Conservation (phyloP, 2,329 filamentous ascomycete species). For the Fusarium pseudocircinatum region DNA sequence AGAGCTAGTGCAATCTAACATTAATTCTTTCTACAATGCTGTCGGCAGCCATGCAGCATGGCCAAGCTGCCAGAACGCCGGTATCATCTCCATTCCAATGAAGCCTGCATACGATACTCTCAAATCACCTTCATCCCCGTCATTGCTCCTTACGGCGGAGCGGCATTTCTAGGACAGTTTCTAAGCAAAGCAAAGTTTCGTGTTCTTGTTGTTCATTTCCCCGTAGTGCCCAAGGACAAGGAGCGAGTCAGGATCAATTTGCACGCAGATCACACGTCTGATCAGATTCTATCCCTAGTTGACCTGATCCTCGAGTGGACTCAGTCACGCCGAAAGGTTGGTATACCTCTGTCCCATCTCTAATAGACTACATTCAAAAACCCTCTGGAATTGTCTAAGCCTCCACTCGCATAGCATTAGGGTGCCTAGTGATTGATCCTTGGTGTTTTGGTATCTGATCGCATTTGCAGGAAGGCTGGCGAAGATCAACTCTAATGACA, state of each 20-base stretch:
- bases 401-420: no score
- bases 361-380: not conserved
- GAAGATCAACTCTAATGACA: no score
- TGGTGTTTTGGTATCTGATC: no score
- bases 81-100: not conserved
- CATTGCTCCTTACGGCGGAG: not conserved
- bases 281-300: not conserved
- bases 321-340: not conserved
- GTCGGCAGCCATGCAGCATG: not conserved
- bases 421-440: no score
- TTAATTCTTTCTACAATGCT: not conserved
- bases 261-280: not conserved
- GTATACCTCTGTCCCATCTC: fast-evolving
- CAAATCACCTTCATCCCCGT: not conserved
- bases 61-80: not conserved
- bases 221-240: not conserved
- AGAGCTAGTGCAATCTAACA: not conserved
- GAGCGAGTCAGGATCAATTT: not conserved
- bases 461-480: no score
- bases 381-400: no score
- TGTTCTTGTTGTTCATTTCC: not conserved
- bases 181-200: not conserved
- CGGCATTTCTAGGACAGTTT: not conserved
- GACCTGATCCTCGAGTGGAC: not conserved
- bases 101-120: not conserved